Base-by-base conservation (phyloP, 495 filamentous ascomycete species). In the Lasiosphaeria ovina region DNA sequence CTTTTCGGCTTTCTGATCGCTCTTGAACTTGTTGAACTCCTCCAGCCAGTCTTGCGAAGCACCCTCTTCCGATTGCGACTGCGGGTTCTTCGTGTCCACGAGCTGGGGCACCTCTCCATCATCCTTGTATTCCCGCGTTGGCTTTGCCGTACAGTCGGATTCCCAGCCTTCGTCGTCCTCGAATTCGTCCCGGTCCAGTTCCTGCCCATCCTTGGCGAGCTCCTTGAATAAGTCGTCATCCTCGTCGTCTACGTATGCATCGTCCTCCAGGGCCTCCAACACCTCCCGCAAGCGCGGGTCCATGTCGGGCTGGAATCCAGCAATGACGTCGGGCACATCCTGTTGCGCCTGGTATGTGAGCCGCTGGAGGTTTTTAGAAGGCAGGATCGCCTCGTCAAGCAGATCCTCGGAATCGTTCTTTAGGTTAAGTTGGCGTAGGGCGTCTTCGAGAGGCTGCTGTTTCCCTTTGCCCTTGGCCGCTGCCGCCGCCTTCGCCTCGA, bases 221-320 rank as follows among this genome's bases (percentile, higher is more conserved):
- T 92, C 79, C 24, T 82, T 85, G 69, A 98, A 97, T 32, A 97
- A 69, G 45, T 91, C 88, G 9, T 92, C 90, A 34, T 89, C 24
- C 24, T 24, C 89, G 16, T 94, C 90, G 60, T 98, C 94, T 0
- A 99, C 93, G 73, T 90, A 99, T 6, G 88, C 93, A 40, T 98
- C 94, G 62, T 99, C 95, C 64, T 99, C 94, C 35, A 99, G 77
- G 3, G 95, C 95, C 72, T 97, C 93, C 57, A 99, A 73, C 3
- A 91, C 92, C 74, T 99, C 95, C 24, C 95, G 83, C 62, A 99
- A 72, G 24, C 95, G 81, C 4, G 92, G 93, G 74, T 99, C 95
- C 95, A 99, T 99, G 69, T 98, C 92, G 3, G 95, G 95, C 74
- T 97, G 88, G 70, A 99, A 97, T 0, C 95, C 95, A 2, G 87